Evolutionary conservation across 768 basidiomycete genomes (phyloP).

Genomic region (Dendrothele bispora): DNA sequence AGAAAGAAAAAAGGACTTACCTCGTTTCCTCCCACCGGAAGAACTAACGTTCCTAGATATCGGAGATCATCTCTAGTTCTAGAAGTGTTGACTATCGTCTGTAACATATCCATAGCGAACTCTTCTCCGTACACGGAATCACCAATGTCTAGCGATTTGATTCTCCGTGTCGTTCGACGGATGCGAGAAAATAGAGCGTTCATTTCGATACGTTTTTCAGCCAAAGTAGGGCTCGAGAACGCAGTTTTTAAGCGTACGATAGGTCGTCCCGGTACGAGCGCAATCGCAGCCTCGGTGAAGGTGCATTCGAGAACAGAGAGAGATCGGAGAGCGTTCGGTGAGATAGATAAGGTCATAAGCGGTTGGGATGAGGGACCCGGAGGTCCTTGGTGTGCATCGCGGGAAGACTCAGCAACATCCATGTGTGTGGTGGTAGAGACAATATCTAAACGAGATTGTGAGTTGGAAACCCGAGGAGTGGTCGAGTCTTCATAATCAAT

Average conservation of each 20-base stretch:
- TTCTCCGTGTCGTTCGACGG: conserved; percentile 38
- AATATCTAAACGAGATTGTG: too few relatives aligned
- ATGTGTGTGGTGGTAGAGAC: conserved; percentile 8
- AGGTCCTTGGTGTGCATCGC: conserved; percentile 10
- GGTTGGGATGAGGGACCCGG: neutral
- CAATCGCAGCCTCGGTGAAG: conserved; percentile 61
- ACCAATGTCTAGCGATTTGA: conserved; percentile 60
- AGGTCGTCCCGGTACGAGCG: conserved; percentile 57
- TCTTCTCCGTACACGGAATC: conserved; percentile 57
- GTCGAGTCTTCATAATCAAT: conserved; percentile 41
- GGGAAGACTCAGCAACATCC: conserved; percentile 13
- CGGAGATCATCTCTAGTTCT: conserved; percentile 39
- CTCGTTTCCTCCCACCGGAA: conserved; percentile 58
- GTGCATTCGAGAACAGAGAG: conserved; percentile 64
- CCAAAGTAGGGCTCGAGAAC: conserved; percentile 51
- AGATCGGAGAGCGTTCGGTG: conserved; percentile 40
- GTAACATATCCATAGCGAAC: conserved; percentile 56
- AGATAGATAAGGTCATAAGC: conserved; percentile 2
- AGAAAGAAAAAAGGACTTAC: conserved; percentile 32
- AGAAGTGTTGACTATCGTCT: conserved; percentile 35
- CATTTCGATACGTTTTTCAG: conserved; percentile 56
- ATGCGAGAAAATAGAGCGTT: conserved; percentile 45
- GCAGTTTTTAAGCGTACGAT: conserved; percentile 67
- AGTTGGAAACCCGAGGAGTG: conserved; percentile 20
- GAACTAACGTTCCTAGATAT: conserved; percentile 64